A percentile compares a stretch with the other conserved stretches of the same genome.
These are phyloP conservation scores for Emergomyces pasteurianus DNA, from an alignment of 2,329 filamentous ascomycete genomes.

Conservation along the genomic window DNA sequence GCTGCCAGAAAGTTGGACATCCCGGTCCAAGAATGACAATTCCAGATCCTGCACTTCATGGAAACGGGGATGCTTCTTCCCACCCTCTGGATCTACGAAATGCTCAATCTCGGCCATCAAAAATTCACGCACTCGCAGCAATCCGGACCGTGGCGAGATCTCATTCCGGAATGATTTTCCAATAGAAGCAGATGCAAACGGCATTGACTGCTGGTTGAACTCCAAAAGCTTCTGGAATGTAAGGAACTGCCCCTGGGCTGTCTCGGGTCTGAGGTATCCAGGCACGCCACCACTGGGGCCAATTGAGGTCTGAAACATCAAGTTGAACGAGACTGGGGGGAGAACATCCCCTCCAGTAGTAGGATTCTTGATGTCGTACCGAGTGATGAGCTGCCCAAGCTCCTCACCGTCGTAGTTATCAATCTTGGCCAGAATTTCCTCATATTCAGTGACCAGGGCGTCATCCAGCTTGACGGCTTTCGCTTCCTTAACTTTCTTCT, in stretches of 20 bases:
- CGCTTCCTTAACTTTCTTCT: conserved; percentile 66
- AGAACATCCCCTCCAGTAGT: conserved; percentile 63
- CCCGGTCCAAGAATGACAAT: conserved; percentile 69
- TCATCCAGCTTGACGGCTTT: conserved; percentile 80
- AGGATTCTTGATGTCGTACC: conserved; percentile 85
- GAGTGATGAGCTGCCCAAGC: conserved; percentile 77
- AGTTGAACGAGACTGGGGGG: conserved; percentile 83
- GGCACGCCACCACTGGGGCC: conserved; percentile 79
- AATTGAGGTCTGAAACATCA: conserved; percentile 97
- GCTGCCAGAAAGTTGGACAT: conserved; percentile 77
- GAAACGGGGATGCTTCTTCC: conserved; percentile 90
- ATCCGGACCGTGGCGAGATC: conserved; percentile 83
- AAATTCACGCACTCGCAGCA: conserved; percentile 91
- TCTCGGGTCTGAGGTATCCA: conserved; percentile 84
- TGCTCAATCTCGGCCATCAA: conserved; percentile 99
- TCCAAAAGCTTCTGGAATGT: conserved; percentile 95
- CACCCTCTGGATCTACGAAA: conserved; percentile 85
- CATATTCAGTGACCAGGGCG: conserved; percentile 74
- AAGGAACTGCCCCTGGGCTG: conserved; percentile 93
- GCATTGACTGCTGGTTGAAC: conserved; percentile 91
- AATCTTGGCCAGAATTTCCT: conserved; percentile 81
- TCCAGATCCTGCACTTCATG: conserved; percentile 72
- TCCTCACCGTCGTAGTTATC: conserved; percentile 88
- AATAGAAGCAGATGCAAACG: conserved; percentile 92
- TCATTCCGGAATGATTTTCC: conserved; percentile 98